Percentiles rank a stretch among this genome's conserved stretches.
Evolutionary conservation across 257 asterid species (phyloP).

Genomic region (Voacanga thouarsii): DNA sequence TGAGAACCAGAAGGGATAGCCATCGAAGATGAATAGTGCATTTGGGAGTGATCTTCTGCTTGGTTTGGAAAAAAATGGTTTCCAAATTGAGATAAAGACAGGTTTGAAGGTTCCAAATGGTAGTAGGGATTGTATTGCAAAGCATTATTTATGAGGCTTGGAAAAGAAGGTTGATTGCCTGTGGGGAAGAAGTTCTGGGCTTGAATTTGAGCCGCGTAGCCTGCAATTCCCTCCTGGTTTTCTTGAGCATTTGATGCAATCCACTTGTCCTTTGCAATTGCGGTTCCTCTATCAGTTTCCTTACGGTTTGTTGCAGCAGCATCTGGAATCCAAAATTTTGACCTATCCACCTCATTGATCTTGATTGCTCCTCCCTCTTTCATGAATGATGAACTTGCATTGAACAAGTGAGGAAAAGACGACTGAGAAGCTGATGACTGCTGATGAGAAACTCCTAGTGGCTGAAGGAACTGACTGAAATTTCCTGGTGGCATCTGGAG

Average conservation of each 20-base stretch:
- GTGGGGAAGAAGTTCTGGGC: conserved; percentile 50
- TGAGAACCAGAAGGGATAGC: conserved; percentile 35
- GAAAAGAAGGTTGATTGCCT: conserved; percentile 31
- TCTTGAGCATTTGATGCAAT: conserved; percentile 25
- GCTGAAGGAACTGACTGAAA: conserved; percentile 23
- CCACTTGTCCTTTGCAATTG: conserved; percentile 24
- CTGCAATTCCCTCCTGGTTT: conserved; percentile 30
- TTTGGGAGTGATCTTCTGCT: conserved; percentile 25
- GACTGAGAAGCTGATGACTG: conserved; percentile 8
- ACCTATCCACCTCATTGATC: conserved; percentile 15
- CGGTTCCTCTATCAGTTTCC: conserved; percentile 11
- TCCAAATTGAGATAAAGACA: conserved; percentile 58
- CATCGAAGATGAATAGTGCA: conserved; percentile 9
- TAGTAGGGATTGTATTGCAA: conserved; percentile 34
- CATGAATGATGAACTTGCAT: conserved; percentile 1
- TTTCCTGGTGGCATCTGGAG: conserved; percentile 40
- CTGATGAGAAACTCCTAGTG: conserved; percentile 7
- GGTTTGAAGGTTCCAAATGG: conserved; percentile 49
- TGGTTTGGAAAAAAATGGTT: conserved; percentile 29
- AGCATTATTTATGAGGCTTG: conserved; percentile 18
- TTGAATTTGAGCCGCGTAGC: conserved; percentile 26
- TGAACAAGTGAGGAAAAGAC: conserved; percentile 14
- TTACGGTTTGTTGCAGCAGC: background rate
- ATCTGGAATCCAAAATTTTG: conserved; percentile 12
- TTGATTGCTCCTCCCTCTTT: conserved; percentile 8